Evolutionary conservation across 1,284 basidiomycete genomes (phyloP).

Genomic region (Boletus sp.): DNA sequence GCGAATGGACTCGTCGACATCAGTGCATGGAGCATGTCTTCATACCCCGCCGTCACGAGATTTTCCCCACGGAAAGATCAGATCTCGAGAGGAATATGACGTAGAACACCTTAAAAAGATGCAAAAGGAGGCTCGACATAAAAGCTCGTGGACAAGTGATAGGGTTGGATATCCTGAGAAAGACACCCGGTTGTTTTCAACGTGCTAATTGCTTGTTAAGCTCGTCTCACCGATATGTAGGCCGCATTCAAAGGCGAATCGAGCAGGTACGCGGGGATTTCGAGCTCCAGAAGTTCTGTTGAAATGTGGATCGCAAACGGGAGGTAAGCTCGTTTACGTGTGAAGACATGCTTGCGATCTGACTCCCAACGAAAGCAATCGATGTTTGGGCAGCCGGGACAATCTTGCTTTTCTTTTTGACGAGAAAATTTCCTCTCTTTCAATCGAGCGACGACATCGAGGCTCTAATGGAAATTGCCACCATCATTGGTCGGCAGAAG

Average conservation of each 20-base stretch:
- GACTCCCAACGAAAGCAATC: slow-evolving; percentile 57
- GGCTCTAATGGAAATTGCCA: slow-evolving; percentile 91
- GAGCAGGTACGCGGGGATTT: slow-evolving; percentile 95
- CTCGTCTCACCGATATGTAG: slow-evolving; percentile 37
- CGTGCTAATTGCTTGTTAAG: slow-evolving; percentile 1
- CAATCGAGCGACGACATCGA: slow-evolving; percentile 94
- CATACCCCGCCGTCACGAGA: slow-evolving; percentile 63
- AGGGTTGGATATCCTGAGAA: slow-evolving; percentile 72
- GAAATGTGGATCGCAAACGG: slow-evolving; percentile 92
- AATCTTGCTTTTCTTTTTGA: slow-evolving; percentile 90
- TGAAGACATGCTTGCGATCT: slow-evolving; percentile 6
- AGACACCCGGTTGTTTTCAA: slow-evolving; percentile 49
- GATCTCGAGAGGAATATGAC: slow-evolving; percentile 39
- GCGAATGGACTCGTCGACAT: slow-evolving; percentile 52
- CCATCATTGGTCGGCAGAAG: slow-evolving; percentile 77
- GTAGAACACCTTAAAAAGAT: slow-evolving; percentile 44
- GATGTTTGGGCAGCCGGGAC: slow-evolving; percentile 96
- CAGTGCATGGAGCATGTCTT: slow-evolving; percentile 57
- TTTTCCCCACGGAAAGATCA: slow-evolving; percentile 64
- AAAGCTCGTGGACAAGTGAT: slow-evolving; percentile 53
- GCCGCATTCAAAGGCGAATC: slow-evolving; percentile 89
- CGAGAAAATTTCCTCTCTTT: slow-evolving; percentile 91
- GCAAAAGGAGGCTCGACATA: slow-evolving; percentile 61
- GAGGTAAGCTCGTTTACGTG: slow-evolving; percentile 51
- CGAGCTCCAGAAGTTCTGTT: slow-evolving; percentile 94